Conservation (phyloP, 352 stramenopile genomes). For the Pythium biforme region DNA sequence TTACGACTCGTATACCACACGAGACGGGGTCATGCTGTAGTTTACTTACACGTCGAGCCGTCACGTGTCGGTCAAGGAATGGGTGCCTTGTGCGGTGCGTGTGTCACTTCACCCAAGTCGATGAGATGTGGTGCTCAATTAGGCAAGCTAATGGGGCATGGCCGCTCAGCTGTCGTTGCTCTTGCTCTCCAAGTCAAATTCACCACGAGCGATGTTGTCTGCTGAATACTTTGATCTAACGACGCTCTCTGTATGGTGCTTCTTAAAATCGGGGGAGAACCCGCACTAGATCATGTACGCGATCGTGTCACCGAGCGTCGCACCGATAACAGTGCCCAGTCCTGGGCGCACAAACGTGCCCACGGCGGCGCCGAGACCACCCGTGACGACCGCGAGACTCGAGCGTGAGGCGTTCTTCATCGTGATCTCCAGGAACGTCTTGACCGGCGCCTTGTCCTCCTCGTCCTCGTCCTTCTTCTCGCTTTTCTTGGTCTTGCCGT, state of each 20-base stretch:
- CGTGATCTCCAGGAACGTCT: conserved; percentile 49
- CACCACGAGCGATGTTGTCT: no score
- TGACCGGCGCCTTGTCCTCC: not conserved
- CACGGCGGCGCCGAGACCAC: conserved; percentile 61
- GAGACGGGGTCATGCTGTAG: not conserved
- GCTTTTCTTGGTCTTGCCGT: conserved; percentile 19
- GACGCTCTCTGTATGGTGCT: not conserved
- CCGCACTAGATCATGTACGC: conserved; percentile 64
- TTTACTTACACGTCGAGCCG: not conserved
- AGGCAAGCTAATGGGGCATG: no score
- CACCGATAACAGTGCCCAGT: conserved; percentile 75
- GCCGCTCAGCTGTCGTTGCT: no score
- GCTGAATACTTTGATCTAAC: not conserved
- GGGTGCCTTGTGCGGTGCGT: not conserved
- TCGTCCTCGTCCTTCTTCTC: conserved; percentile 24
- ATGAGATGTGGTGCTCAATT: not conserved
- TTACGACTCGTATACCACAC: not conserved
- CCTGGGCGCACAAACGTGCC: conserved; percentile 72
- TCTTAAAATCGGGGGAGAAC: not conserved
- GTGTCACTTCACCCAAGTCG: not conserved
- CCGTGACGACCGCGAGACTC: conserved; percentile 62
- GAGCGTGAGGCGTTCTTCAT: conserved; percentile 63
- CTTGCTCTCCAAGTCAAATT: no score
- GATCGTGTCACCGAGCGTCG: conserved; percentile 76
- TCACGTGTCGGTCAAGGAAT: not conserved